Evolutionary conservation across 2,329 filamentous ascomycete genomes (phyloP).

Genomic region (Kalaharituber pfeilii): DNA sequence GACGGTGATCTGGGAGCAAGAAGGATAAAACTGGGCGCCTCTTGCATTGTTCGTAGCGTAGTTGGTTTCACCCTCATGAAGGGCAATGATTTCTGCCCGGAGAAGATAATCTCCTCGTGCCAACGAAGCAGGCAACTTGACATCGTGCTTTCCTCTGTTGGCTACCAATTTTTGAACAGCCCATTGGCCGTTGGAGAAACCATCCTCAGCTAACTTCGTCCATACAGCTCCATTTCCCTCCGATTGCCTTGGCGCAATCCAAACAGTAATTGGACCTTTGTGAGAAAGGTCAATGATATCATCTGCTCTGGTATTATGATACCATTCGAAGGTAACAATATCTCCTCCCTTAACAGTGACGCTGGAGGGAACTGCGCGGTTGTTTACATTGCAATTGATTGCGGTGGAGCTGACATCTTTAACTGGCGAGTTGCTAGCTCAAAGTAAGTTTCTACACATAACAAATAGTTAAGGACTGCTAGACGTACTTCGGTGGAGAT

Average conservation of each 20-base stretch:
- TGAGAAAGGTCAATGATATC: conserved; percentile 38
- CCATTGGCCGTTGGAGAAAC: conserved; percentile 26
- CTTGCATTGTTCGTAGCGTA: conserved; percentile 14
- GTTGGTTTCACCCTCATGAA: conserved; percentile 28
- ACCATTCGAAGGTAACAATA: conserved; percentile 34
- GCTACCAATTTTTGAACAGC: conserved; percentile 29
- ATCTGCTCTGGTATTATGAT: conserved; percentile 33
- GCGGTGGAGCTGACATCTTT: conserved; percentile 22
- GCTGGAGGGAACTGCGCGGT: conserved; percentile 26
- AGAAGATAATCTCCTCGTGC: conserved; percentile 30
- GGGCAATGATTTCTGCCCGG: conserved; percentile 31
- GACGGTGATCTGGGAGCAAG: conserved; percentile 30
- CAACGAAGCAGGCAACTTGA: conserved; percentile 28
- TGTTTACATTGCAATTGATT: conserved; percentile 32
- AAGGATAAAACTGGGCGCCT: conserved; percentile 32
- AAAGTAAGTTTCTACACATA: background rate
- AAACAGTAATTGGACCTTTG: conserved; percentile 38
- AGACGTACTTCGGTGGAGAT: conserved; percentile 25
- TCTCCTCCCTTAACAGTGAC: conserved; percentile 32
- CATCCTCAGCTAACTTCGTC: conserved; percentile 33
- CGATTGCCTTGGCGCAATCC: conserved; percentile 32
- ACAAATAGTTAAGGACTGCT: background rate
- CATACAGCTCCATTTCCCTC: conserved; percentile 36
- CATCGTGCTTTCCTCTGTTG: conserved; percentile 29
- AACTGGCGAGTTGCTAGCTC: conserved; percentile 27